Base-by-base conservation (phyloP, 73 alveolate genomes). In the Stentor roeselii region DNA sequence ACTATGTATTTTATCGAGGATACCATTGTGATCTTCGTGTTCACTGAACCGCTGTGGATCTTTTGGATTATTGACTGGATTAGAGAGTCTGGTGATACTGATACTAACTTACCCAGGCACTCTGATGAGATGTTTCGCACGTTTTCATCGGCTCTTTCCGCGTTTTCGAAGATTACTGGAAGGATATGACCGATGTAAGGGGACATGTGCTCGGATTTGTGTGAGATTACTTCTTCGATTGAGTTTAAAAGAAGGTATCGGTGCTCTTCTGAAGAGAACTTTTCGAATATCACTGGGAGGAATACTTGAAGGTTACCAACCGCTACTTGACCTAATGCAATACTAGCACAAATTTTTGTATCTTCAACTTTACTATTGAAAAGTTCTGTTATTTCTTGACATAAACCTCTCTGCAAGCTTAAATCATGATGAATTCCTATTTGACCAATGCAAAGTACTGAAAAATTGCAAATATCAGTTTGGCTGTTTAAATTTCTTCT, bases 381-480 rank as follows among this genome's bases (percentile, higher is more conserved):
- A 15, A 91, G 86, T 15, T 75, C 90, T 21, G 89, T 84, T 15
- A 91, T 82, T 36, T 37, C 36, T 38, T 91, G 75, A 37, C 61
- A 59, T 3, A 91, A 3, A 30, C 61, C 60, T 3, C 37, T 37
- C 59, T 60, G 60, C 15, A 77, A 15, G 35, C 90, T 76, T 42
- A 91, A 82, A 82, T 91, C 96, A 2, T 76, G 2, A 2, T 61
- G 15, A 60, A 83, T 88, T 31, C 96, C 96, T 3, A 89, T 39
- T 78, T 91, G 94, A 6, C 96, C 96, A 3, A 91, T 84, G 50
- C 88, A 61, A 1, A 89, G 84, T 40, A 92, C 92, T n/a, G 89
- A 82, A 34, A 67, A n/a, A 6, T 59, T 37, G 6, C 36, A 60
- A 60, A 3, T 14, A 14, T 15, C 6, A 15, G 39, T 42, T 2